phyloP scores from a whole-genome alignment of 164 flowering plant species.

The Magnolia officinalis region DNA sequence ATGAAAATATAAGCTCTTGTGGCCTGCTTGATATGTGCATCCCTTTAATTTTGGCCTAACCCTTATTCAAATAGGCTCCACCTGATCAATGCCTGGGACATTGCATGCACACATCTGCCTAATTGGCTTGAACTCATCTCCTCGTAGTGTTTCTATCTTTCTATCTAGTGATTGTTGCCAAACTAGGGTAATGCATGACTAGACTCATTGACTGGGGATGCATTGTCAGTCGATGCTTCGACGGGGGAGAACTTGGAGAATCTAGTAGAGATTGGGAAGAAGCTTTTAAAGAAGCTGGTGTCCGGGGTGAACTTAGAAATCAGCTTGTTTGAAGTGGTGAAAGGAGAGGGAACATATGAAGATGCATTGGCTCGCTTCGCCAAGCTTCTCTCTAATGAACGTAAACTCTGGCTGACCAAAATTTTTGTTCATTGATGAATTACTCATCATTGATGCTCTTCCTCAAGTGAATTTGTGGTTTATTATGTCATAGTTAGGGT shows the following conservation, averaged over 20 bases:
- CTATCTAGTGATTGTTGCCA: not conserved
- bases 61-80: not conserved
- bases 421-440: not conserved
- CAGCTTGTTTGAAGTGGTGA: slow-evolving; percentile 25
- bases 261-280: slow-evolving; percentile 35
- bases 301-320: slow-evolving; percentile 46
- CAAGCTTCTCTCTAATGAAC: slow-evolving; percentile 33
- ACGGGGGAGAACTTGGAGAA: slow-evolving; percentile 34
- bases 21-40: not conserved
- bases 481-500: too few relatives aligned
- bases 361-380: slow-evolving; percentile 49
- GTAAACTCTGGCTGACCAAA: slow-evolving; percentile 8
- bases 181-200: not conserved
- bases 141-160: too few relatives aligned
- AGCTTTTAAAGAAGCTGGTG: slow-evolving; percentile 38
- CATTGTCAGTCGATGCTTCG: slow-evolving; percentile 35
- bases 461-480: too few relatives aligned
- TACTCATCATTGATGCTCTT: too few relatives aligned
- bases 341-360: slow-evolving; percentile 43
- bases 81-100: too few relatives aligned
- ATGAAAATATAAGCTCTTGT: too few relatives aligned
- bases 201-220: slow-evolving; percentile 38
- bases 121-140: too few relatives aligned
- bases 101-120: not conserved
- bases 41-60: not conserved